Evolutionary conservation across 1,284 basidiomycete species (phyloP).

Genomic region (Abortiporus biennis): DNA sequence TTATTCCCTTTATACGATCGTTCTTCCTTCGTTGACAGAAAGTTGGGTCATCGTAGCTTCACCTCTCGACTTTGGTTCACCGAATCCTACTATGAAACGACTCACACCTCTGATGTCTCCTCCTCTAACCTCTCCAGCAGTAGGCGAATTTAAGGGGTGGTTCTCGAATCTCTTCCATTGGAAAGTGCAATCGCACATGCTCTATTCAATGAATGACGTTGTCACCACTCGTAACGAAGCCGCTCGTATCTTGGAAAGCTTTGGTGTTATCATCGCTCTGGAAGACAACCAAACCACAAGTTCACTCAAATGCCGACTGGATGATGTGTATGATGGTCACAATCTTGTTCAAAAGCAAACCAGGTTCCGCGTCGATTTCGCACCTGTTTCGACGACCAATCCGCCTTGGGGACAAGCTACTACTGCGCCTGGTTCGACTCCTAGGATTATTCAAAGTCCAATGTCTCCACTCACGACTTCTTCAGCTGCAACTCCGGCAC

Average conservation of each 20-base stretch:
- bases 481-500: slow-evolving; percentile 11
- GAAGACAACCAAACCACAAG: slow-evolving; percentile 39
- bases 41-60: slow-evolving; percentile 21
- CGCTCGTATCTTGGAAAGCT: slow-evolving; percentile 56
- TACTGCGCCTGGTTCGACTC: slow-evolving; percentile 11
- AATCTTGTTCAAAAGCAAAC: slow-evolving; percentile 48
- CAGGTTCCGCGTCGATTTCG: slow-evolving; percentile 57
- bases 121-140: slow-evolving; percentile 35
- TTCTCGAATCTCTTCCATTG: slow-evolving; percentile 77
- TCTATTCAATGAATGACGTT: slow-evolving; percentile 65
- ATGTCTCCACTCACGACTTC: slow-evolving; percentile 15
- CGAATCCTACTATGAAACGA: slow-evolving; percentile 17
- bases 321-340: slow-evolving; percentile 45
- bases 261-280: slow-evolving; percentile 55
- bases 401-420: slow-evolving; percentile 29
- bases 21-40: slow-evolving; percentile 1
- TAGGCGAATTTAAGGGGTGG: slow-evolving; percentile 80
- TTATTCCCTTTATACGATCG: neutral
- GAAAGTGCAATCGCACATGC: slow-evolving; percentile 58
- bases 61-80: slow-evolving; percentile 31
- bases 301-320: slow-evolving; percentile 59
- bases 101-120: slow-evolving; percentile 17
- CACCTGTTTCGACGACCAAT: neutral
- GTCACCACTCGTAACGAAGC: slow-evolving; percentile 59
- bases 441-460: slow-evolving; percentile 16